Conservation (phyloP, 176 grass and related monocot species). For the Triticum dicoccoides region DNA sequence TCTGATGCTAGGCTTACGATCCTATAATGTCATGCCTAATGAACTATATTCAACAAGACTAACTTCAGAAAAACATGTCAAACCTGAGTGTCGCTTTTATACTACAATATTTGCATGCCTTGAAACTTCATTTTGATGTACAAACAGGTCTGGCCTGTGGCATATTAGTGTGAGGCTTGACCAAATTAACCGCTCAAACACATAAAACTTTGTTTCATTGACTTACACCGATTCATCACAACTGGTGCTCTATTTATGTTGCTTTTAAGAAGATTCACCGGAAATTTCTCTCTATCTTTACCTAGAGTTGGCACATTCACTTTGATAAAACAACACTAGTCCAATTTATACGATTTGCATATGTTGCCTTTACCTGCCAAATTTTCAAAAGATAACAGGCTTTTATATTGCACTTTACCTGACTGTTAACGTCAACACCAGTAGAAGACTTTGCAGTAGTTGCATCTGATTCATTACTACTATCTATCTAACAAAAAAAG, state of each 20-base stretch:
- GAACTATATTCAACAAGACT: background rate
- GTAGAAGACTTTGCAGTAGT: slow-evolving; percentile 25
- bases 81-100: background rate
- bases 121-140: background rate
- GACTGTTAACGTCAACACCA: slow-evolving; percentile 4
- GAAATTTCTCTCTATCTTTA: background rate
- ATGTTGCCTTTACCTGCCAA: background rate
- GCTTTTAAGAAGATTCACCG: background rate
- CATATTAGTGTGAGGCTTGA: background rate
- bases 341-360: background rate
- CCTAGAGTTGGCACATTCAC: background rate
- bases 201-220: background rate
- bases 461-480: slow-evolving; percentile 26
- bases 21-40: too few relatives aligned
- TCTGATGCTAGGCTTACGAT: too few relatives aligned
- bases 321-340: background rate
- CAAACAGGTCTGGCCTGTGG: background rate
- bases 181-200: background rate
- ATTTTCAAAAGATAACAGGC: background rate
- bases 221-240: background rate
- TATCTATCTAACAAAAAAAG: slow-evolving; percentile 32
- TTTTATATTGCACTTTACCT: slow-evolving; percentile 53
- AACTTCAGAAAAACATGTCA: background rate
- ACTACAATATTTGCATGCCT: background rate
- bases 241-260: background rate